Evolutionary conservation across 2,329 filamentous ascomycete genomes (phyloP), one percentile per base, ranked within the genome.

Genomic region (Claviceps capensis): DNA sequence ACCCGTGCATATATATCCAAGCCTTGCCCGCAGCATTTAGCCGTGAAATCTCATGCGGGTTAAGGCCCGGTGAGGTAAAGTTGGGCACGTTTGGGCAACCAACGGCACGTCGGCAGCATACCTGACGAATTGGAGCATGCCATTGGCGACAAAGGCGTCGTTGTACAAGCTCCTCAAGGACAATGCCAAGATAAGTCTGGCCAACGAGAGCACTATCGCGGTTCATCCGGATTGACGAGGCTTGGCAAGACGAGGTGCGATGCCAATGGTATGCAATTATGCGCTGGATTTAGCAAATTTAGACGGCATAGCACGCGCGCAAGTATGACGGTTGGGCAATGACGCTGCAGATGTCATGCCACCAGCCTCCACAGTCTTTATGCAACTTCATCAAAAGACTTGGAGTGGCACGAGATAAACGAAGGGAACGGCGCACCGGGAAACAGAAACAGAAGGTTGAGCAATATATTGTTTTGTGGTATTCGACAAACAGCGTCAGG

Each of bases 401-500:
- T 26, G 16, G 11, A 17, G 50, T 47, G 9, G 13, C 23, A 44
- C 45, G 19, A 38, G n/a, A 42, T 36, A 17, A 36, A 47, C 49
- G n/a, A 47, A 42, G 14, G 13, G 13, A 37, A 42, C n/a, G 19
- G 16, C 37, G 22, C 49, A 51, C 41, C 42, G 22, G 42, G 17
- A 4, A 51, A 19, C 42, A 23, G 34, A 9, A 4, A 26, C 34
- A 36, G 37, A 41, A 14, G 2, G 2, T 34, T 47, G 4, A 40
- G 43, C 43, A 51, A 42, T 47, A 50, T 50, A 51, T 47, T 44
- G 16, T 26, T 47, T 52, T 48, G 30, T 48, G 30, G 23, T 38
- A 52, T 48, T 48, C 17, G 45, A 48, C 37, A 41, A 22, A 41
- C 47, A 48, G 37, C 9, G 17, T 48, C 47, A 52, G 38, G 26